phyloP scores from a whole-genome alignment of 108 stramenopile genomes.

The Thalassiosira profunda region DNA sequence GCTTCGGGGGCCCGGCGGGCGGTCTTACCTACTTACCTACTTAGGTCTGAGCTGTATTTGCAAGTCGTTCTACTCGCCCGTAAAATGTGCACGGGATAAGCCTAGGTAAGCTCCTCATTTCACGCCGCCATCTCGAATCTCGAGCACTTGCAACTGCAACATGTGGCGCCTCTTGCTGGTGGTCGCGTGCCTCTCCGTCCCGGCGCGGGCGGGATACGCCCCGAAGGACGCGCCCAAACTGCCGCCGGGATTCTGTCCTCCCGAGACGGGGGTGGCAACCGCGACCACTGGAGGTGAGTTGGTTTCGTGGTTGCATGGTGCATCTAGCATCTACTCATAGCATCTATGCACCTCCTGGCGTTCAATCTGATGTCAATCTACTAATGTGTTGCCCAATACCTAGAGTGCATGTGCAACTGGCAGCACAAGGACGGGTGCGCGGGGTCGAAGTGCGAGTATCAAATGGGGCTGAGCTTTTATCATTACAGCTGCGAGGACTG shows the following conservation, averaged over 20 bases:
- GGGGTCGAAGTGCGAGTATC: constrained; percentile 74
- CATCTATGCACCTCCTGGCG: neutral
- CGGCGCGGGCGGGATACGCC: constrained; percentile 22
- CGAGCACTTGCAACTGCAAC: too few relatives aligned
- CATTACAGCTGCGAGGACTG: constrained; percentile 85
- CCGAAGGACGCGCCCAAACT: constrained; percentile 23
- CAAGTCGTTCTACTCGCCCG: too few relatives aligned
- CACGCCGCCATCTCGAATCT: too few relatives aligned
- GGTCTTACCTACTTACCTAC: too few relatives aligned
- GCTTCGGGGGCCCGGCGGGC: too few relatives aligned
- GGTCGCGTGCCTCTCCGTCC: too few relatives aligned
- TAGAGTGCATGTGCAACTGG: constrained; percentile 93
- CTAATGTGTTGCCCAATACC: neutral
- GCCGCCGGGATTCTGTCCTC: constrained; percentile 60
- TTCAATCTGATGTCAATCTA: neutral
- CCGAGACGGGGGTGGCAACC: constrained; percentile 71
- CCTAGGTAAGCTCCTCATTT: too few relatives aligned
- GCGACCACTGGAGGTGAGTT: constrained; percentile 81
- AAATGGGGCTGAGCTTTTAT: constrained; percentile 85
- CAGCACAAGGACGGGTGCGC: constrained; percentile 80
- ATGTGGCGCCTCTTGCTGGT: too few relatives aligned
- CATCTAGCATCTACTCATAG: neutral
- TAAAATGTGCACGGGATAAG: too few relatives aligned
- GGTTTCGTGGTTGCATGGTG: neutral
- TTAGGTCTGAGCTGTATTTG: too few relatives aligned